Conservation (phyloP, 768 basidiomycete species). For the Daedalea quercina region DNA sequence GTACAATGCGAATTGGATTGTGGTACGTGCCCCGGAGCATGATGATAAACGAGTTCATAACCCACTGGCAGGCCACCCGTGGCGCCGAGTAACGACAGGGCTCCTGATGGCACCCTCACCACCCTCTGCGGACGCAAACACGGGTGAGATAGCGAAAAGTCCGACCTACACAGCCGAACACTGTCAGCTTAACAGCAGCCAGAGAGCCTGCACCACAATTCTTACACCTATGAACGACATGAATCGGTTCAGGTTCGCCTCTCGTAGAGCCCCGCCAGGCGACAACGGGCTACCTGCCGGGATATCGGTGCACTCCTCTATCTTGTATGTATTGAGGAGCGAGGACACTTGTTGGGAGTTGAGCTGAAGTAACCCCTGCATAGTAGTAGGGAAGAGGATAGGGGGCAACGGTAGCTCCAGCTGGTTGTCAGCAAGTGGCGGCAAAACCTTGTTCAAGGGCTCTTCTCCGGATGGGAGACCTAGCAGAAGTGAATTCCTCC, state of each 20-base stretch:
- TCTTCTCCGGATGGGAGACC: background rate
- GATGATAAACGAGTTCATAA: too few species aligned
- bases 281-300: background rate
- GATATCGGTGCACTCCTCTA: slow-evolving; percentile 13
- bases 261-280: background rate
- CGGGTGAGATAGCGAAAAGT: background rate
- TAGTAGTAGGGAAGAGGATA: slow-evolving; percentile 39
- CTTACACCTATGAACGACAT: slow-evolving; percentile 16
- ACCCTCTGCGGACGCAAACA: background rate
- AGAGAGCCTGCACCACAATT: background rate
- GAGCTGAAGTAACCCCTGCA: slow-evolving; percentile 38
- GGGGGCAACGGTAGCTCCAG: slow-evolving; percentile 26
- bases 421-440: background rate
- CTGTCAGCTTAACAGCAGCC: background rate
- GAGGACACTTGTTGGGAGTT: slow-evolving; percentile 32
- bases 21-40: background rate
- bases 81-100: too few species aligned
- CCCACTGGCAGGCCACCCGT: too few species aligned
- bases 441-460: background rate
- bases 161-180: background rate
- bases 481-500: background rate
- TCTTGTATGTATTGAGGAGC: slow-evolving; percentile 39
- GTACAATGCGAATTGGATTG: background rate
- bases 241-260: slow-evolving; percentile 11
- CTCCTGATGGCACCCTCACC: background rate